Conservation (phyloP, 345 rosid genomes). For the Salix brachista region DNA sequence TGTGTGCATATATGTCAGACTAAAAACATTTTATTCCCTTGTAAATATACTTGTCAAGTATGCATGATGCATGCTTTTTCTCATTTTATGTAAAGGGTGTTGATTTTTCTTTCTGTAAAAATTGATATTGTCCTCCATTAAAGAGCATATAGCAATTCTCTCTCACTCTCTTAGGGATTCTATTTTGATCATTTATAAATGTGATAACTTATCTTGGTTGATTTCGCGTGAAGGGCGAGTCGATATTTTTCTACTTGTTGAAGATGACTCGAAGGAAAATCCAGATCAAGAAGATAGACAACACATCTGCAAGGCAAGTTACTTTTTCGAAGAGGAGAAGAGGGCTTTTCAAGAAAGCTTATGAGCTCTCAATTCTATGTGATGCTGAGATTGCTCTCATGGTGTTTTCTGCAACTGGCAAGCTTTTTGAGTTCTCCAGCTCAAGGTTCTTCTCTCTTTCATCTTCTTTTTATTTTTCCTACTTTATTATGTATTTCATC, state of each 20-base stretch:
- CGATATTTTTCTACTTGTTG: background rate
- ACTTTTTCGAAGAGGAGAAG: constrained; percentile 46
- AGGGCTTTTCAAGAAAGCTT: constrained; percentile 46
- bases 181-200: background rate
- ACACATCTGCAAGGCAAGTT: constrained; percentile 42
- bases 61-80: background rate
- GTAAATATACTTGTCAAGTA: background rate
- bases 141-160: background rate
- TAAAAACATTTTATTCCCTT: no score
- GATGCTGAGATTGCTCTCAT: constrained; percentile 41
- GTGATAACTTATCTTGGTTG: background rate
- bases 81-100: no score
- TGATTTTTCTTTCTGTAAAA: no score
- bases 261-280: constrained; percentile 45
- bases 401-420: constrained; percentile 37
- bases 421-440: constrained; percentile 37
- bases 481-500: background rate
- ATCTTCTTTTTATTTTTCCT: background rate
- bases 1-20: background rate
- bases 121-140: no score
- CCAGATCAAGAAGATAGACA: constrained; percentile 44
- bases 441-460: constrained; percentile 24
- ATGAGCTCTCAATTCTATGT: constrained; percentile 43
- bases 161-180: background rate
- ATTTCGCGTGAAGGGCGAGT: background rate